A percentile compares a stretch with the other conserved stretches of the same genome.
These are phyloP conservation scores for Aspergillus bombycis DNA, from an alignment of 2,329 filamentous ascomycete species.

Conservation along the genomic window DNA sequence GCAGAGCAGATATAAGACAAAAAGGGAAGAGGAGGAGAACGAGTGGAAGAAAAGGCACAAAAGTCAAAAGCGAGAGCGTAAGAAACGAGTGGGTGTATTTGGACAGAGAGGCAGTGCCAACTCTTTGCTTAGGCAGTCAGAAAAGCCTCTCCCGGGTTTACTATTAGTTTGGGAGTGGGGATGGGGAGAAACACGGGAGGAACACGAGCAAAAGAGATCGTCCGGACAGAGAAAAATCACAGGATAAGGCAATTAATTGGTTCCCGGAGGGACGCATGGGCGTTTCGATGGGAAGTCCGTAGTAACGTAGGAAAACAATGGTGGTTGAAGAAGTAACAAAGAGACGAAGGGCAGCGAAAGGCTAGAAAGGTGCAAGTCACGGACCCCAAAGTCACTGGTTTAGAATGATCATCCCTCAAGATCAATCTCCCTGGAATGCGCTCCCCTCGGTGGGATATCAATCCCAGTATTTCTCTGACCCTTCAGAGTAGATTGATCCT, in stretches of 20 bases:
- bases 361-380: conserved; percentile 11
- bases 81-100: conserved; percentile 1
- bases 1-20: conserved; percentile 15
- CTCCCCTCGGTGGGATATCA: not conserved
- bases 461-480: not conserved
- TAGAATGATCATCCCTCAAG: not conserved
- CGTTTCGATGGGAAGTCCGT: not conserved
- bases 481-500: not conserved
- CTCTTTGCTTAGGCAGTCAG: conserved; percentile 5
- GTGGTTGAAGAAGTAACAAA: not conserved
- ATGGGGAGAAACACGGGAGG: not conserved
- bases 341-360: not conserved
- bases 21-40: not conserved
- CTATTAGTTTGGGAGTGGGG: not conserved
- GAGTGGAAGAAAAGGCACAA: conserved; percentile 7
- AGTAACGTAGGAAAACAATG: not conserved
- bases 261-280: not conserved
- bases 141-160: not conserved
- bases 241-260: not conserved
- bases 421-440: not conserved
- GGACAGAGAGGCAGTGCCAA: conserved; percentile 2
- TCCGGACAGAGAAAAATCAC: not conserved
- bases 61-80: conserved; percentile 7
- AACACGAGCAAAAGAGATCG: not conserved
- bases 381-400: conserved; percentile 1